These are phyloP conservation scores for Fomitopsis serialis DNA, from an alignment of 768 basidiomycete genomes.

Conservation along the genomic window DNA sequence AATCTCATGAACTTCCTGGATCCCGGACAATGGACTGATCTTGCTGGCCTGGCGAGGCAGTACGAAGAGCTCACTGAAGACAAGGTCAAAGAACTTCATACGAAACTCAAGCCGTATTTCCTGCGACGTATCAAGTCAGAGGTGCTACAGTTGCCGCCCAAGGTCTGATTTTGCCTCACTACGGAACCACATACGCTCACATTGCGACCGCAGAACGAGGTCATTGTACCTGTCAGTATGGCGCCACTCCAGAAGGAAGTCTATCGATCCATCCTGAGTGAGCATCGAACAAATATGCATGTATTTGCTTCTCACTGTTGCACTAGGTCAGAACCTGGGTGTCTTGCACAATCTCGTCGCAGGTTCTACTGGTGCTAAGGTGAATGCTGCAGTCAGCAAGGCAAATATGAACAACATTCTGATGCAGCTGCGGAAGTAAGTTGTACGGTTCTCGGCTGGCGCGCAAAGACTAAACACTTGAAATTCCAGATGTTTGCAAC, in stretches of 20 bases:
- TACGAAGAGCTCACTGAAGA: conserved; percentile 78
- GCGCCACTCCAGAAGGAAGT: conserved; percentile 81
- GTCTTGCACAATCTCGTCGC: conserved; percentile 57
- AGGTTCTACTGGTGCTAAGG: conserved; percentile 28
- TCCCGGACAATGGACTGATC: conserved; percentile 66
- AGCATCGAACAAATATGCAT: conserved; percentile 20
- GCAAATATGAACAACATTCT: conserved; percentile 73
- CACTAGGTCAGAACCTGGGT: conserved; percentile 63
- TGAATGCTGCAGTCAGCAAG: conserved; percentile 32
- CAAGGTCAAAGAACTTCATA: conserved; percentile 74
- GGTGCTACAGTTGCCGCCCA: conserved; percentile 86
- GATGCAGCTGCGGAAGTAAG: conserved; percentile 86
- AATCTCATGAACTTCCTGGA: conserved; percentile 97
- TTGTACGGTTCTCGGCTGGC: no score
- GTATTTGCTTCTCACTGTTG: conserved; percentile 3
- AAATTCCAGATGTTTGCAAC: conserved; percentile 72
- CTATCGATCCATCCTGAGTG: conserved; percentile 81
- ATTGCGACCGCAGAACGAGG: conserved; percentile 58
- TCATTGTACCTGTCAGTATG: conserved; percentile 89
- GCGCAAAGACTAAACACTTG: no score
- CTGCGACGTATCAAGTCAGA: conserved; percentile 91
- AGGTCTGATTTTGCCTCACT: conserved; percentile 44
- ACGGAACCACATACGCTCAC: neutral
- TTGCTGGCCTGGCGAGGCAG: conserved; percentile 67
- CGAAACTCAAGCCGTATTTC: conserved; percentile 81